A percentile compares a stretch with the other conserved stretches of the same genome.
Evolutionary conservation across 2,329 filamentous ascomycete genomes (phyloP).

Genomic region (Xylaria sp.): DNA sequence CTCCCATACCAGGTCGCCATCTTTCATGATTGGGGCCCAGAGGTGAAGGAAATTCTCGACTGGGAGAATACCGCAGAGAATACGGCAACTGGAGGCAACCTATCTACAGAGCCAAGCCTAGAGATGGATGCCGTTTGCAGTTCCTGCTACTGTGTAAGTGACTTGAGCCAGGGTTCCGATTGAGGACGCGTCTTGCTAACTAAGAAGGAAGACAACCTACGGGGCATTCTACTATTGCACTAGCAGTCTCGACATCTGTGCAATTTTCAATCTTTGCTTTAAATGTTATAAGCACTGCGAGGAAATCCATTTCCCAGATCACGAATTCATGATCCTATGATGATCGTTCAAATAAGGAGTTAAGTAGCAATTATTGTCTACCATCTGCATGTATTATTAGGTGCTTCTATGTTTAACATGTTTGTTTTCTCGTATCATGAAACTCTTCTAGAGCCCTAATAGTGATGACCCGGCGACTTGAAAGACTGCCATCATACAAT

Average conservation of each 20-base stretch:
- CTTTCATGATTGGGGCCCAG: neutral
- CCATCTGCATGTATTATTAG: too few relatives aligned
- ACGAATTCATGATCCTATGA: neutral
- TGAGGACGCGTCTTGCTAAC: neutral
- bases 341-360: too few relatives aligned
- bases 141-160: neutral
- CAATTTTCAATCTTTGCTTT: neutral
- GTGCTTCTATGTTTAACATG: too few relatives aligned
- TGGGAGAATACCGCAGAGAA: neutral
- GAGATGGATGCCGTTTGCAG: neutral
- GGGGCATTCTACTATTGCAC: neutral
- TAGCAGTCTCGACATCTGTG: neutral
- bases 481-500: too few relatives aligned
- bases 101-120: neutral
- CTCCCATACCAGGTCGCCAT: conserved; percentile 1
- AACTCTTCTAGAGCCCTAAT: too few relatives aligned
- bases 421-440: too few relatives aligned
- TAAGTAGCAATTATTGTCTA: too few relatives aligned
- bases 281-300: neutral
- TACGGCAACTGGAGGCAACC: neutral
- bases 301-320: neutral
- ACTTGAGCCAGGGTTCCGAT: neutral
- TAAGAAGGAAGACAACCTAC: neutral
- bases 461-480: too few relatives aligned
- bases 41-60: neutral